A percentile compares a stretch with the other conserved stretches of the same genome.
Conservation (phyloP, 1,139 yeast genomes). For the Yamadazyma buinensis region DNA sequence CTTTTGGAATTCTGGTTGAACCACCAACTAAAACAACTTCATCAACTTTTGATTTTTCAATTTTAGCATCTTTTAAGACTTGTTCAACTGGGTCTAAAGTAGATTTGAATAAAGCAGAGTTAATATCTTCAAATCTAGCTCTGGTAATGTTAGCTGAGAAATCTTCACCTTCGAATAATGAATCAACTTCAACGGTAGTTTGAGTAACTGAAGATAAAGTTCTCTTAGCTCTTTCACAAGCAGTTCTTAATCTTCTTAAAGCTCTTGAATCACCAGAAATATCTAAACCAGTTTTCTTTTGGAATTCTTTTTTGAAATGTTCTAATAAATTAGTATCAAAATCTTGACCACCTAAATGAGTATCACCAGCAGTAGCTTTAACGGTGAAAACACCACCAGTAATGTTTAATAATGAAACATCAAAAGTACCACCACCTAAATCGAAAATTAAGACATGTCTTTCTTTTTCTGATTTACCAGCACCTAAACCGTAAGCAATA, state of each 20-base stretch:
- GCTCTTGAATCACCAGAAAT: slow-evolving; percentile 91
- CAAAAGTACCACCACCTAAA: slow-evolving; percentile 52
- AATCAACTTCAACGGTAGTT: slow-evolving; percentile 95
- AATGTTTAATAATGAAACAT: slow-evolving; percentile 72
- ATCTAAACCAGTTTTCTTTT: slow-evolving; percentile 94
- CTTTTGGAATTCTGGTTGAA: slow-evolving; percentile 99
- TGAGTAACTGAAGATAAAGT: slow-evolving; percentile 94
- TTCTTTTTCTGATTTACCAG: slow-evolving; percentile 69
- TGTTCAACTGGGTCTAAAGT: slow-evolving; percentile 97
- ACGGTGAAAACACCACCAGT: slow-evolving; percentile 98
- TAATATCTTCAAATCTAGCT: slow-evolving; percentile 97
- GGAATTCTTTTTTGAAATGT: slow-evolving; percentile 90
- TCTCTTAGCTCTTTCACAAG: slow-evolving; percentile 99
- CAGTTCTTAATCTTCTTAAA: slow-evolving; percentile 96
- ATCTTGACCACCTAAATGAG: slow-evolving; percentile 96
- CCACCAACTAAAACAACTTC: slow-evolving; percentile 99
- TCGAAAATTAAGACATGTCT: slow-evolving; percentile 56
- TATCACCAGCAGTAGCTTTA: slow-evolving; percentile 98
- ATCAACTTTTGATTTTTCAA: slow-evolving; percentile 82
- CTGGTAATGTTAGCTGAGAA: slow-evolving; percentile 95
- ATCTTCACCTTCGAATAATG: slow-evolving; percentile 93
- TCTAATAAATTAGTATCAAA: slow-evolving; percentile 53
- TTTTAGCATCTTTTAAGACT: slow-evolving; percentile 92
- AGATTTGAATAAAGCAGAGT: slow-evolving; percentile 91
- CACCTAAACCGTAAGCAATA: slow-evolving; percentile 50